A percentile compares a stretch with the other conserved stretches of the same genome.
Conservation (phyloP, 148 eudicot genomes). For the Cornus suecica region DNA sequence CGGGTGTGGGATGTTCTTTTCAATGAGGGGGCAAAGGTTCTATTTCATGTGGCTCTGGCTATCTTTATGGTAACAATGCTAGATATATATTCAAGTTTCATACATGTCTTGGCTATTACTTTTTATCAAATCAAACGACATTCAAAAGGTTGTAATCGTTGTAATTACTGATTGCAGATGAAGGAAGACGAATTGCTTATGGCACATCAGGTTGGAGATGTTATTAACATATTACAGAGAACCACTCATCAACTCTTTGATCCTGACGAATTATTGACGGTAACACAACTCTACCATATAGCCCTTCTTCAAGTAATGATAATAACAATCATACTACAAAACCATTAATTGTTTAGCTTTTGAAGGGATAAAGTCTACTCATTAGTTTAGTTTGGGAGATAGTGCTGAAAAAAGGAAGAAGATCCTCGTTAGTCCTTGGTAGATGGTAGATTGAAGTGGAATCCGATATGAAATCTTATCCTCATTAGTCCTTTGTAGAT, state of each 20-base stretch:
- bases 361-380: background rate
- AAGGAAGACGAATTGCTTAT: conserved; percentile 85
- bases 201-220: conserved; percentile 82
- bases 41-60: conserved; percentile 87
- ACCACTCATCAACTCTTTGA: conserved; percentile 93
- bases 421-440: background rate
- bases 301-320: background rate
- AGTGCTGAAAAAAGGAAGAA: background rate
- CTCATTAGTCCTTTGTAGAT: background rate
- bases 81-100: conserved; percentile 5
- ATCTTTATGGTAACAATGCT: conserved; percentile 65
- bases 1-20: conserved; percentile 98
- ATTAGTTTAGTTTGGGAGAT: background rate
- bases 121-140: background rate
- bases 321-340: no score
- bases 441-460: background rate
- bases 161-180: conserved; percentile 54
- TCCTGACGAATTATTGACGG: conserved; percentile 94
- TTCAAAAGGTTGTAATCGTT: conserved; percentile 7
- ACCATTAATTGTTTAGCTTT: no score
- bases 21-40: conserved; percentile 86
- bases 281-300: conserved; percentile 22
- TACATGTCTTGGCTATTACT: background rate
- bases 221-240: conserved; percentile 71
- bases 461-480: background rate